These are phyloP conservation scores for Pseudocercospora crystallina DNA, from an alignment of 2,329 filamentous ascomycete genomes.

Conservation along the genomic window DNA sequence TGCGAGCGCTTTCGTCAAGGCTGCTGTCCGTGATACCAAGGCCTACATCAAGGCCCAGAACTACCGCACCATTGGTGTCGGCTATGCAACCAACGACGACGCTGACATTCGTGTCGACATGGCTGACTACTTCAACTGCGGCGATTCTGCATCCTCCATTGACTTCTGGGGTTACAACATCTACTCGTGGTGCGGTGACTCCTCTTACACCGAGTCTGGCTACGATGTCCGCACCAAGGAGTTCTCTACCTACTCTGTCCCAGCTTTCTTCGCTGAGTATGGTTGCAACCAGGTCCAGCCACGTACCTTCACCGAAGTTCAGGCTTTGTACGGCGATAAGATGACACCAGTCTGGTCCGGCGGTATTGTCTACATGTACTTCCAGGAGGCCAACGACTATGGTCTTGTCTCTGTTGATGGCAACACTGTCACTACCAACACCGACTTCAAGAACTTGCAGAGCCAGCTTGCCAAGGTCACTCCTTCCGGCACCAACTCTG, in stretches of 20 bases:
- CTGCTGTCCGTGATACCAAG: conserved; percentile 94
- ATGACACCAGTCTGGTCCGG: conserved; percentile 92
- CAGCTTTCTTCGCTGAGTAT: conserved; percentile 98
- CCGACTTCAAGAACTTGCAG: conserved; percentile 73
- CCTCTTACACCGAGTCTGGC: conserved; percentile 71
- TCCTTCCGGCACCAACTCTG: conserved; percentile 65
- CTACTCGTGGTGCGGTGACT: conserved; percentile 97
- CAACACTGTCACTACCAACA: conserved; percentile 62
- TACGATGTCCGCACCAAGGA: conserved; percentile 81
- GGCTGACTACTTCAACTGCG: conserved; percentile 94
- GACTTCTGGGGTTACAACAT: conserved; percentile 99
- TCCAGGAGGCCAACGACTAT: conserved; percentile 86
- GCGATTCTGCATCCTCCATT: conserved; percentile 64
- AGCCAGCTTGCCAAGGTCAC: conserved; percentile 66
- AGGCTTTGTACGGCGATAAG: conserved; percentile 71
- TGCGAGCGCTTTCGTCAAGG: conserved; percentile 94
- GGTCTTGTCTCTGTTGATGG: conserved; percentile 68
- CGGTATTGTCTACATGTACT: conserved; percentile 99
- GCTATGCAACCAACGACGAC: conserved; percentile 96
- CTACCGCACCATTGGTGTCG: conserved; percentile 79
- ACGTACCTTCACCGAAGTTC: conserved; percentile 83
- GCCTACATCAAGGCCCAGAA: conserved; percentile 80
- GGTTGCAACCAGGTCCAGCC: conserved; percentile 78
- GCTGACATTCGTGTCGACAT: conserved; percentile 76
- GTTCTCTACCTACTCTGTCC: conserved; percentile 85